A percentile compares a stretch with the other conserved stretches of the same genome.
phyloP scores from a whole-genome alignment of 2,329 filamentous ascomycete species.

The Fusarium pininemorale region DNA sequence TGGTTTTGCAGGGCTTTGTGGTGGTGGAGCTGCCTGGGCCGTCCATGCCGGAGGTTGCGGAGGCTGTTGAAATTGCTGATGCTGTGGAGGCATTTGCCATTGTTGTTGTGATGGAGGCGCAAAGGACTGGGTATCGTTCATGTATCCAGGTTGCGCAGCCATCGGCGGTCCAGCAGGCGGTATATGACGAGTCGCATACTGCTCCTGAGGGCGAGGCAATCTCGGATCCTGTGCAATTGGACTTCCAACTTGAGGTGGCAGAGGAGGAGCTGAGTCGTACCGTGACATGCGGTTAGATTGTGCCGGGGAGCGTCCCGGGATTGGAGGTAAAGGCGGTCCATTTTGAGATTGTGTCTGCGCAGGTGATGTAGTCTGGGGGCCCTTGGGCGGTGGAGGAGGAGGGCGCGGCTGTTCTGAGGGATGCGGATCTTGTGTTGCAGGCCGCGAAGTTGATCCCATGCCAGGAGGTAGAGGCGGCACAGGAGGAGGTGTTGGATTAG shows the following conservation, averaged over 20 bases:
- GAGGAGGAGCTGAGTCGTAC: slow-evolving; percentile 59
- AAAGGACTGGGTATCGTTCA: slow-evolving; percentile 30
- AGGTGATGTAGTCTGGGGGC: slow-evolving; percentile 49
- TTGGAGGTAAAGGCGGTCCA: slow-evolving; percentile 43
- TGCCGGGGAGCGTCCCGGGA: slow-evolving; percentile 23
- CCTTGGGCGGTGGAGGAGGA: slow-evolving; percentile 66
- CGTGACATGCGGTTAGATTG: slow-evolving; percentile 47
- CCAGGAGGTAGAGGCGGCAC: slow-evolving; percentile 78
- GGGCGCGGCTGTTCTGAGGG: slow-evolving; percentile 48
- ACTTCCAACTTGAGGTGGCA: slow-evolving; percentile 49
- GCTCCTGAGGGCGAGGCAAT: slow-evolving; percentile 23
- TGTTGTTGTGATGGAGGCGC: slow-evolving; percentile 32
- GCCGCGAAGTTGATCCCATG: slow-evolving; percentile 54
- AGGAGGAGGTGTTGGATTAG: slow-evolving; percentile 65
- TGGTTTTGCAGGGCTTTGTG: slow-evolving; percentile 34
- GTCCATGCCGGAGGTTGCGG: slow-evolving; percentile 40
- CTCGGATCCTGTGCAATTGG: slow-evolving; percentile 20
- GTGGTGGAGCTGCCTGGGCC: slow-evolving; percentile 33
- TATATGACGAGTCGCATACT: slow-evolving; percentile 30
- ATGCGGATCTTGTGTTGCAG: slow-evolving; percentile 48
- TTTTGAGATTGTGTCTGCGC: slow-evolving; percentile 38
- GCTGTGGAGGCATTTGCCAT: slow-evolving; percentile 35
- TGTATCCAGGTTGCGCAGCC: slow-evolving; percentile 25
- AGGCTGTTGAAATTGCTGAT: slow-evolving; percentile 32
- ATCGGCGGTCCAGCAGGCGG: slow-evolving; percentile 20